Evolutionary conservation across 2,329 filamentous ascomycete genomes (phyloP), one percentile per base, ranked within the genome.

Genomic region (Paramyrothecium sp.): DNA sequence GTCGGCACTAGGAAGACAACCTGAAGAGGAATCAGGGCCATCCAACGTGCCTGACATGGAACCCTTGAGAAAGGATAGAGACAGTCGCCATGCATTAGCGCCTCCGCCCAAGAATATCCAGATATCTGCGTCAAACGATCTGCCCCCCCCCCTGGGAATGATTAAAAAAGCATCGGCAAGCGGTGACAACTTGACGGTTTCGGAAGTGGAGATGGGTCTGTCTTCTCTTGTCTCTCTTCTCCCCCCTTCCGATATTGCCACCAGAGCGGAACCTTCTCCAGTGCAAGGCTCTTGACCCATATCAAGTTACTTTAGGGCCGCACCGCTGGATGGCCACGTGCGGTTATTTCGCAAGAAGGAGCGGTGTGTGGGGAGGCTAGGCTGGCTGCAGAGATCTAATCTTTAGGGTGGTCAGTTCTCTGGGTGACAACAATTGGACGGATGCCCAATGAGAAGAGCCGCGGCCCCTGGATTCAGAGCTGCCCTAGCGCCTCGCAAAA

Each of bases 251-350:
- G 22, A 22, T 54, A 38, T 38, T 38, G 33, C 33, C 33, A 38
- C 33, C 33, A 38, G 33, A 38, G 33, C 33, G 33, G 33, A 16
- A 38, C 33, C 33, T 38, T 38, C 10, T 38, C 33, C 33, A 38
- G 33, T 16, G 33, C 33, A 38, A 38, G 33, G 33, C 16, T 38
- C 33, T 16, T 38, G 33, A 38, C 33, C 33, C 33, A 38, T 38
- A 38, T 38, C 33, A 38, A 38, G 33, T 38, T 60, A 51, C 63
- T 65, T 60, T 69, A 67, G 65, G 60, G 60, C 67, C 67, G 67
- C 67, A 69, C 67, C 66, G 60, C 63, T 62, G 55, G 60, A 58
- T 57, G 66, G 55, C 67, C 67, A 69, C 67, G 67, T 38, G 33
- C 33, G 16, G 33, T 38, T 38, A n/a, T n/a, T 38, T 38, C 33